A percentile compares a stretch with the other conserved stretches of the same genome.
Evolutionary conservation across 306 rosid species (phyloP).

Genomic region (Calophaca sinica): DNA sequence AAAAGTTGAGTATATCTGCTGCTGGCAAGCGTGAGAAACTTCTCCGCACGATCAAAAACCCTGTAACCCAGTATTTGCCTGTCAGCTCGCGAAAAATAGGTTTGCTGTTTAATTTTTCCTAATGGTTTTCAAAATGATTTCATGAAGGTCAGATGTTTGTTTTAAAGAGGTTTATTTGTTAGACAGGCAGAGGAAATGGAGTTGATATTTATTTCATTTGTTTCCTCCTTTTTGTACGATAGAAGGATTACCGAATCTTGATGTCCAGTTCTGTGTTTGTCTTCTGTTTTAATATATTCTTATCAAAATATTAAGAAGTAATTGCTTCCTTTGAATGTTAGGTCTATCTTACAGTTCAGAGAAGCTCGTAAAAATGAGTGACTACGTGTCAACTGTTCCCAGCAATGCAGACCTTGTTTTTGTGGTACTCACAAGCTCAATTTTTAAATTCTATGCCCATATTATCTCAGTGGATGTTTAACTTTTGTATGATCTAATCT

Average conservation of each 20-base stretch:
- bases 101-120: slow-evolving; percentile 40
- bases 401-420: slow-evolving; percentile 65
- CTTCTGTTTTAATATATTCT: background rate
- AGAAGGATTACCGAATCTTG: slow-evolving; percentile 15
- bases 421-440: slow-evolving; percentile 64
- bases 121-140: slow-evolving; percentile 6
- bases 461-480: background rate
- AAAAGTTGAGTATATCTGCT: slow-evolving; percentile 81
- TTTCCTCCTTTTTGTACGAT: background rate
- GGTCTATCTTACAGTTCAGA: slow-evolving; percentile 71
- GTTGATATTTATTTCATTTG: background rate
- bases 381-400: slow-evolving; percentile 47
- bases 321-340: slow-evolving; percentile 41
- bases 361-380: slow-evolving; percentile 64
- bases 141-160: background rate
- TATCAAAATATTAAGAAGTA: background rate
- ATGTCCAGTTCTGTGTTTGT: slow-evolving; percentile 18
- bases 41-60: slow-evolving; percentile 76
- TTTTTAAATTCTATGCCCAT: slow-evolving; percentile 7
- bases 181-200: background rate
- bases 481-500: slow-evolving; percentile 33
- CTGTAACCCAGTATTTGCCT: slow-evolving; percentile 84
- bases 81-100: slow-evolving; percentile 74
- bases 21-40: slow-evolving; percentile 77
- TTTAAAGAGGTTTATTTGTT: background rate